phyloP scores from a whole-genome alignment of 2,329 filamentous ascomycete genomes.

The Biscogniauxia sp. region DNA sequence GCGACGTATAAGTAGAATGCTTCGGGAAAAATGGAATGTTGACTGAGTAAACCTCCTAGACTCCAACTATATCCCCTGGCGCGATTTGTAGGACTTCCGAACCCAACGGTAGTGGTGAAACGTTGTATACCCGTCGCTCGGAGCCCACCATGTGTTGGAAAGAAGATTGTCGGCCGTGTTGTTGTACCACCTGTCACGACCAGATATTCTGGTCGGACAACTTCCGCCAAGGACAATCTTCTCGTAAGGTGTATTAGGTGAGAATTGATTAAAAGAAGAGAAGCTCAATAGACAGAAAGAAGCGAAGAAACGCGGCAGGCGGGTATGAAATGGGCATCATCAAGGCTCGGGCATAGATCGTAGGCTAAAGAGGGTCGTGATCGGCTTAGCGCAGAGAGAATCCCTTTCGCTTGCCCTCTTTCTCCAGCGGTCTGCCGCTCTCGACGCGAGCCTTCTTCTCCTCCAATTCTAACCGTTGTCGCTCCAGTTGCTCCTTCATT shows the following conservation, averaged over 20 bases:
- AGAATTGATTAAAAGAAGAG: conserved; percentile 44
- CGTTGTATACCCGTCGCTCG: conserved; percentile 15
- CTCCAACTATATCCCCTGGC: conserved; percentile 20
- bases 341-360: conserved; percentile 56
- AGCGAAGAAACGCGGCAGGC: conserved; percentile 52
- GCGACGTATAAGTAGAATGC: conserved; percentile 19
- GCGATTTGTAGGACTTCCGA: conserved; percentile 22
- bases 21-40: conserved; percentile 18
- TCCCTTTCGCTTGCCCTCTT: conserved; percentile 98
- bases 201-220: conserved; percentile 13
- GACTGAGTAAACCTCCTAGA: conserved; percentile 22
- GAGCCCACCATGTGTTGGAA: conserved; percentile 17
- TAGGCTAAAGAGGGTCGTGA: conserved; percentile 33
- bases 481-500: conserved; percentile 99
- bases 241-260: conserved; percentile 42
- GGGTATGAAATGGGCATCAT: conserved; percentile 60
- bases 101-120: conserved; percentile 12
- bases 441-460: conserved; percentile 98
- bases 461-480: conserved; percentile 90
- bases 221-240: conserved; percentile 27
- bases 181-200: conserved; percentile 19
- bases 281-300: conserved; percentile 41
- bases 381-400: conserved; percentile 88
- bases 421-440: conserved; percentile 91
- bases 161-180: conserved; percentile 7